Evolutionary conservation across 495 filamentous ascomycete genomes (phyloP), one percentile per base, ranked within the genome.

Genomic region (Xylaria telfairii): DNA sequence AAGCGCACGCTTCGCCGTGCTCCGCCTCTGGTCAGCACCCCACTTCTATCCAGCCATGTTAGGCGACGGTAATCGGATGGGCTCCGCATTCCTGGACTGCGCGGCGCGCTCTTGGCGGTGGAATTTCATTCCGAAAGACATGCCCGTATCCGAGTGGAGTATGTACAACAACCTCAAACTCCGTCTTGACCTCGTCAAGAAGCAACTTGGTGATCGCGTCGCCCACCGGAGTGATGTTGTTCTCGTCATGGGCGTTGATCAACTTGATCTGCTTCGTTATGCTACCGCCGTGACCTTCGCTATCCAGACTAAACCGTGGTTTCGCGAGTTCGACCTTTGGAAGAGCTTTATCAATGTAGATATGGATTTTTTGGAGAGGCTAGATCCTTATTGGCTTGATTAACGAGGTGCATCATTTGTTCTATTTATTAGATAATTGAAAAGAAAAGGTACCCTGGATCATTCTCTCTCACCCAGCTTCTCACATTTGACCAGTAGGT

Each of bases 321-420:
- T 82, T 53, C 72, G 82, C 66, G 85, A 88, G 79, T 75, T 86
- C 54, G 84, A 87, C 76, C 74, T 86, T 49, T 84, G 84, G 83
- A 83, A 83, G 77, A 87, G 84, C 66, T 88, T 85, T 73, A 72
- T 87, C 15, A 84, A 85, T 77, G 82, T 87, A 0, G 85, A 84
- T 44, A 47, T 84, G 60, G 74, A 69, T 13, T 85, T 87, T 60
- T 53, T 85, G 73, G 78, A 86, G 72, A 71, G 69, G 5, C 71
- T 86, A 74, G 69, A 83, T 75, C 63, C 72, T 62, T 74, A 73
- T 64, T 84, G 81, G 81, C 77, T 85, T 71, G 81, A 82, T 67
- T 84, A 73, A 69, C n/a, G n/a, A 21, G 19, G 7, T 61, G n/a
- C 3, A 26, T 26, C 13, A 8, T 42, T 39, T 57, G 17, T 26